Evolutionary conservation across 75 land plant genomes (phyloP), one percentile per base, ranked within the genome.

Genomic region (Picea glauca): DNA sequence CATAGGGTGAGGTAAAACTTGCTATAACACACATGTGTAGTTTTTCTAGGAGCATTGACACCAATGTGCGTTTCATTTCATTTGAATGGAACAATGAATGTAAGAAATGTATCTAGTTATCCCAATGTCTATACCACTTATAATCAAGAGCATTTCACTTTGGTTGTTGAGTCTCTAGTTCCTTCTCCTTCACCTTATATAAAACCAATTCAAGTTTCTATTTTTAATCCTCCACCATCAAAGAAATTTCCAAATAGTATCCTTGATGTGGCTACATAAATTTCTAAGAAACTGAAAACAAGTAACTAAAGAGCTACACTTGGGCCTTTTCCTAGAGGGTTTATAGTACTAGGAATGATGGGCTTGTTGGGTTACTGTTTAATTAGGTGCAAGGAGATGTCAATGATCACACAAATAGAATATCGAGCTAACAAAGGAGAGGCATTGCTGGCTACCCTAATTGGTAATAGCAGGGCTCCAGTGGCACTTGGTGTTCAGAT

Each of bases 131-230:
- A 79, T 78, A 74, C 79, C 58, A 76, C 86, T 3, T 59, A 58
- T n/a, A 30, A 79, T 30, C 89, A 89, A 56, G 98, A 93, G 13
- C 90, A 93, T 76, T 95, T 90, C 33, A 76, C 91, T 23, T 80
- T 95, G n/a, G 90, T 84, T 56, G 80, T 87, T n/a, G 79, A 87
- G 60, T 83, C 90, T 2, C 83, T 80, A 35, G 57, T 86, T 12
- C 84, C 87, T 32, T n/a, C 77, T 13, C 82, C 90, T 14, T 46
- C 8, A 46, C 50, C 70, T 66, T 66, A 13, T 67, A 66, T 72
- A 38, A 59, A 68, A 17, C 80, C 86, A 38, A 3, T 72, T 13
- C 75, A 63, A 31, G 76, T 78, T 2, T 61, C 78, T 38, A 30
- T 11, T 23, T 20, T 18, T 23, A 3, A 79, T 18, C 12, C 43